Conservation (phyloP, 805 yeast species). For the Schwanniomyces yamadae region DNA sequence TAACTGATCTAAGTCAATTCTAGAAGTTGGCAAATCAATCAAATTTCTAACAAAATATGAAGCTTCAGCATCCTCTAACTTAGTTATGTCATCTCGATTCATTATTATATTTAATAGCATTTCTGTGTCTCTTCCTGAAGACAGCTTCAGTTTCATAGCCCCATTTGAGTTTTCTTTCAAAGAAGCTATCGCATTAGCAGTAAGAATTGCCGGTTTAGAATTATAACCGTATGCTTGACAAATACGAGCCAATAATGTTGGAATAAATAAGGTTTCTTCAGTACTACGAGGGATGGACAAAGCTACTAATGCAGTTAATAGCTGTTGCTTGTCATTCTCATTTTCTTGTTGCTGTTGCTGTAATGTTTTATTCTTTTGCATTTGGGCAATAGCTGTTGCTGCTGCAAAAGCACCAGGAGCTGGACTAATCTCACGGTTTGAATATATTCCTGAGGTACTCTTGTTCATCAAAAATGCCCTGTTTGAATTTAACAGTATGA, state of each 20-base stretch:
- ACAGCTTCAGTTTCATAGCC: slow-evolving; percentile 5
- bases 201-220: slow-evolving; percentile 65
- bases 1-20: slow-evolving; percentile 64
- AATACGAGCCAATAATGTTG: slow-evolving; percentile 65
- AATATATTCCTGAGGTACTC: slow-evolving; percentile 9
- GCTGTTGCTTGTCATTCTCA: slow-evolving; percentile 31
- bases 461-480: slow-evolving; percentile 10
- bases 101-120: slow-evolving; percentile 21
- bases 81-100: slow-evolving; percentile 26
- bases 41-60: slow-evolving; percentile 38
- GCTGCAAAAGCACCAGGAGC: slow-evolving; percentile 77
- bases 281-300: slow-evolving; percentile 74
- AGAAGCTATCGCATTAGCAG: slow-evolving; percentile 70
- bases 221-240: slow-evolving; percentile 71
- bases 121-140: slow-evolving; percentile 6
- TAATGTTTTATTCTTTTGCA: slow-evolving; percentile 33
- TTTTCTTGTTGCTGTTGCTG: slow-evolving; percentile 22
- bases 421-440: slow-evolving; percentile 51
- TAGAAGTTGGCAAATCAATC: slow-evolving; percentile 43
- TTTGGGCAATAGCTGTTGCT: slow-evolving; percentile 57
- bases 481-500: slow-evolving; percentile 11
- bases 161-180: slow-evolving; percentile 48
- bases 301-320: slow-evolving; percentile 52
- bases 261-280: slow-evolving; percentile 74
- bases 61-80: slow-evolving; percentile 41